phyloP scores from a whole-genome alignment of 2,329 filamentous ascomycete species.

The Fusarium austroafricanum region DNA sequence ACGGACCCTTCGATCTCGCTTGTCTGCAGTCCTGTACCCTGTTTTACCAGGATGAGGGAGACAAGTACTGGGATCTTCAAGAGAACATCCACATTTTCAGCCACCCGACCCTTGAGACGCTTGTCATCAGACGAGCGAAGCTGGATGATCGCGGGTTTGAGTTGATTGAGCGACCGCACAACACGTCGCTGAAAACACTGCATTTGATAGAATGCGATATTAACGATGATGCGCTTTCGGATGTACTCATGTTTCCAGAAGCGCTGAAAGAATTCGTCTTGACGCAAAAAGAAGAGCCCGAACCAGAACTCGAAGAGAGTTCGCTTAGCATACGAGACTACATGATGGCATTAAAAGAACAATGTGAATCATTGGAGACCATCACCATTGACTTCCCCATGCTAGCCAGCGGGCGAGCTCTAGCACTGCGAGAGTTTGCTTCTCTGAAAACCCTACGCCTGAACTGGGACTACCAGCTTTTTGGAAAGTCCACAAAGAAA shows the following conservation, averaged over 20 bases:
- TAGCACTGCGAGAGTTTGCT: slow-evolving; percentile 58
- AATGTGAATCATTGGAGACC: slow-evolving; percentile 56
- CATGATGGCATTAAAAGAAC: slow-evolving; percentile 57
- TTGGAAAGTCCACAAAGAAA: slow-evolving; percentile 58
- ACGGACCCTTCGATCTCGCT: slow-evolving; percentile 62
- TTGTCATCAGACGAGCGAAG: slow-evolving; percentile 58
- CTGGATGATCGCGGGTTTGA: slow-evolving; percentile 62
- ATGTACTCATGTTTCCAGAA: slow-evolving; percentile 57
- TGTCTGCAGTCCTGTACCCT: slow-evolving; percentile 60
- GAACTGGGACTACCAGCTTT: slow-evolving; percentile 62
- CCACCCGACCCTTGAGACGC: slow-evolving; percentile 60
- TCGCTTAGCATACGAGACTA: slow-evolving; percentile 61
- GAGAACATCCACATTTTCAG: slow-evolving; percentile 65
- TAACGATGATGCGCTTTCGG: slow-evolving; percentile 56
- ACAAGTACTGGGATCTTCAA: slow-evolving; percentile 62
- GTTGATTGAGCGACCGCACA: slow-evolving; percentile 59
- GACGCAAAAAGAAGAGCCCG: slow-evolving; percentile 55
- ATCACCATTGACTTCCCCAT: slow-evolving; percentile 59
- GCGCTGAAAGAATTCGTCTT: slow-evolving; percentile 60
- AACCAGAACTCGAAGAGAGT: slow-evolving; percentile 59
- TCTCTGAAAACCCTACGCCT: slow-evolving; percentile 55
- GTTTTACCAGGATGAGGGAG: slow-evolving; percentile 59
- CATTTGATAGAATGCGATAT: slow-evolving; percentile 64
- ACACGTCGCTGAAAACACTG: slow-evolving; percentile 57
- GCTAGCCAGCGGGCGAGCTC: slow-evolving; percentile 54